A percentile compares a stretch with the other conserved stretches of the same genome.
Evolutionary conservation across 2,329 filamentous ascomycete genomes (phyloP).

Genomic region (Fragosphaeria purpurea): DNA sequence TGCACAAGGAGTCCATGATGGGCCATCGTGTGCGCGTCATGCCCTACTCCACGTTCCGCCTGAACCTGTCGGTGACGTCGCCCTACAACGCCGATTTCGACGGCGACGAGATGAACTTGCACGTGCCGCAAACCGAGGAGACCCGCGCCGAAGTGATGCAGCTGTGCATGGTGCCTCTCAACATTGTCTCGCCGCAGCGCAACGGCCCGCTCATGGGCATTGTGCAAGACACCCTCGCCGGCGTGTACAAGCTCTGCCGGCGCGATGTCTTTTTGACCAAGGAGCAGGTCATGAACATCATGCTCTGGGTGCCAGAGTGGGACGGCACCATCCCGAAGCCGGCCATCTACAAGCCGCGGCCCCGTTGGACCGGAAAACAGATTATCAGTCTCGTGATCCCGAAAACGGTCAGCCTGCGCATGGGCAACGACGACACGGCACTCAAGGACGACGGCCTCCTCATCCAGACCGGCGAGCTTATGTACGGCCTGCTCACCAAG

Average conservation of each 20-base stretch:
- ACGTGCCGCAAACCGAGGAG: conserved; percentile 96
- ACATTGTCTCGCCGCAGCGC: conserved; percentile 95
- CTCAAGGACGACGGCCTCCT: conserved; percentile 68
- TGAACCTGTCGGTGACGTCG: conserved; percentile 94
- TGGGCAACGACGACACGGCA: conserved; percentile 53
- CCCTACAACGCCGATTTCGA: conserved; percentile 99
- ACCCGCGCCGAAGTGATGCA: conserved; percentile 90
- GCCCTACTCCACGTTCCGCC: conserved; percentile 96
- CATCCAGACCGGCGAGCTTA: conserved; percentile 76
- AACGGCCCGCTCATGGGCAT: conserved; percentile 99
- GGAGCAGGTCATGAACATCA: conserved; percentile 89
- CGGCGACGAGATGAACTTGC: conserved; percentile 99
- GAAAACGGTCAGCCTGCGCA: conserved; percentile 69
- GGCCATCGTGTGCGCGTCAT: conserved; percentile 94
- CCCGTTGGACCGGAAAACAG: conserved; percentile 97
- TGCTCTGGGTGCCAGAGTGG: conserved; percentile 97
- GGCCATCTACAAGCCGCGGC: conserved; percentile 85
- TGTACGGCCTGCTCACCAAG: conserved; percentile 87
- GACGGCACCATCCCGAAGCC: conserved; percentile 88
- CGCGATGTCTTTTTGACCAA: conserved; percentile 85
- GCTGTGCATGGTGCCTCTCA: conserved; percentile 93
- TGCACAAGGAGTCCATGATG: conserved; percentile 99
- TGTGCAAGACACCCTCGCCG: conserved; percentile 92
- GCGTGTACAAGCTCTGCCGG: conserved; percentile 92
- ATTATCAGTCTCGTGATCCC: conserved; percentile 91